Percentiles rank a stretch among this genome's conserved stretches.
phyloP scores from a whole-genome alignment of 2,329 filamentous ascomycete genomes.

The Aspergillus tubingensis region DNA sequence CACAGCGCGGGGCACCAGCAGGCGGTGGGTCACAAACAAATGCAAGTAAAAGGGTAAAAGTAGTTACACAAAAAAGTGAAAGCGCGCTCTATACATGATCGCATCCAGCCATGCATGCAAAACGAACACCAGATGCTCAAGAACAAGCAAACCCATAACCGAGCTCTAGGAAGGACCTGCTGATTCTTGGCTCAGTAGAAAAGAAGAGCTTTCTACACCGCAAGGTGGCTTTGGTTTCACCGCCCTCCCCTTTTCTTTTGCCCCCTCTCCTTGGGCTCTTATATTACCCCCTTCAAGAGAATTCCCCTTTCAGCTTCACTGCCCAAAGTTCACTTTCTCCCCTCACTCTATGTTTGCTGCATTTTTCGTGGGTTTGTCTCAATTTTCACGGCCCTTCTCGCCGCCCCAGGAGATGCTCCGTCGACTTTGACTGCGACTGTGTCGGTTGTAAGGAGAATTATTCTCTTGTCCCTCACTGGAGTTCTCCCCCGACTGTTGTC shows the following conservation, averaged over 20 bases:
- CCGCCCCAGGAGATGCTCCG: slow-evolving; percentile 9
- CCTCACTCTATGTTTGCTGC: background rate
- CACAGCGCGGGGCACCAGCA: background rate
- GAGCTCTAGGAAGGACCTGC: background rate
- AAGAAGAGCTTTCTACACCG: background rate
- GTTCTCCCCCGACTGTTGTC: background rate
- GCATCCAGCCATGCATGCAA: slow-evolving; percentile 1
- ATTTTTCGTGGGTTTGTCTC: background rate
- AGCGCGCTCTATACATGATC: slow-evolving; percentile 4
- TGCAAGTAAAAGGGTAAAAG: background rate
- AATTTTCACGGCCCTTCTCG: slow-evolving; percentile 8
- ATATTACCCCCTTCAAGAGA: background rate
- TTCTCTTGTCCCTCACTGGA: background rate
- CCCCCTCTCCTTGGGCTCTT: background rate
- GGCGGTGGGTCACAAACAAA: background rate
- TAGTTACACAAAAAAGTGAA: slow-evolving; percentile 9
- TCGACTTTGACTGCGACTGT: slow-evolving; percentile 5
- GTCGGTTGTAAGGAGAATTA: slow-evolving; percentile 1
- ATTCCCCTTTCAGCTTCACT: background rate
- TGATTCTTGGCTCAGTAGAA: background rate
- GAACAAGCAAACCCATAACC: background rate
- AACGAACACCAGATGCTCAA: background rate
- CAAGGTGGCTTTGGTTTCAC: background rate
- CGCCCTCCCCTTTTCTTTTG: background rate
- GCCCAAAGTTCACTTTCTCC: background rate